Evolutionary conservation across 2,329 filamentous ascomycete species (phyloP).

Genomic region (Epichloe sp.): DNA sequence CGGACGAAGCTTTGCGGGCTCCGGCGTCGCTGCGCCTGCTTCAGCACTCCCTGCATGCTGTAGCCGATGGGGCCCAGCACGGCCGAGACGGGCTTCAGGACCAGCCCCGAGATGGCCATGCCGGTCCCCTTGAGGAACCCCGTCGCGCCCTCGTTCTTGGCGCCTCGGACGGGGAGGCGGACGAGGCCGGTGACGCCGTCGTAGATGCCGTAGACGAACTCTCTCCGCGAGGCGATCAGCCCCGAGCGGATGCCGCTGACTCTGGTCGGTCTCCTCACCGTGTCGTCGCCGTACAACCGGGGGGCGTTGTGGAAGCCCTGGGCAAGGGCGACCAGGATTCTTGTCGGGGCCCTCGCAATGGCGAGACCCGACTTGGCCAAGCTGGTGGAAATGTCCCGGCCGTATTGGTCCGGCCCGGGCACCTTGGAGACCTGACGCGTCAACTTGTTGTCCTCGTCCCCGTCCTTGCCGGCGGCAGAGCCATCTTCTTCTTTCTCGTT

Average conservation of each 20-base stretch:
- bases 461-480: conserved; percentile 8
- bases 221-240: conserved; percentile 44
- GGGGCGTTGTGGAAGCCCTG: conserved; percentile 59
- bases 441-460: neutral
- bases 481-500: conserved; percentile 21
- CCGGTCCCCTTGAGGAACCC: conserved; percentile 42
- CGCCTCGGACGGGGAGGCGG: conserved; percentile 43
- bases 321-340: conserved; percentile 46
- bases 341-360: conserved; percentile 43
- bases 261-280: conserved; percentile 48
- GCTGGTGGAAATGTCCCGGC: conserved; percentile 38
- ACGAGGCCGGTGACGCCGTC: conserved; percentile 53
- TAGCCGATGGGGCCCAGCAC: conserved; percentile 48
- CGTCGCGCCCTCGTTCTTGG: conserved; percentile 34
- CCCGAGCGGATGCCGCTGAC: conserved; percentile 55
- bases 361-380: conserved; percentile 37
- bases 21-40: conserved; percentile 40
- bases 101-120: conserved; percentile 49
- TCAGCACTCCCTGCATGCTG: conserved; percentile 49
- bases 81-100: conserved; percentile 52
- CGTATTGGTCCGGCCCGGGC: conserved; percentile 21
- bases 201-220: conserved; percentile 50
- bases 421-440: neutral
- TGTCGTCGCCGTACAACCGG: conserved; percentile 56
- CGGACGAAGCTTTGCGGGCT: conserved; percentile 41